Conservation (phyloP, 2,329 filamentous ascomycete species). For the Fusarium hainanense region DNA sequence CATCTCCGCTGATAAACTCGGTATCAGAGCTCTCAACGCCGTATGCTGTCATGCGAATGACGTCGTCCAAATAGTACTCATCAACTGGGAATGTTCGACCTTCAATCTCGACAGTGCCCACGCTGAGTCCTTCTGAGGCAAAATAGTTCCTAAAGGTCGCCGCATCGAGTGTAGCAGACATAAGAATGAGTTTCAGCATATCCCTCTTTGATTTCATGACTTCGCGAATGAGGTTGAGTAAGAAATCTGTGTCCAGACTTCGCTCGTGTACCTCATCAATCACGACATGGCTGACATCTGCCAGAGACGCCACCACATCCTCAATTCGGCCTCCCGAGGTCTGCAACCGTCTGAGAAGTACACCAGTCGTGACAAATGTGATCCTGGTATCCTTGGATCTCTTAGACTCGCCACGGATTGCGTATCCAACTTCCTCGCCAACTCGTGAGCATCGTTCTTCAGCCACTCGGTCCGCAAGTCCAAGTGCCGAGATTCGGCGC, state of each 20-base stretch:
- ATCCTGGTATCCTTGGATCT: conserved; percentile 83
- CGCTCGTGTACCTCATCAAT: conserved; percentile 98
- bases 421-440: conserved; percentile 92
- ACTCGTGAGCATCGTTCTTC: conserved; percentile 86
- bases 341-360: conserved; percentile 90
- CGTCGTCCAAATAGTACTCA: conserved; percentile 88
- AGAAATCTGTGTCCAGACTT: conserved; percentile 96
- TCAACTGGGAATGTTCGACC: conserved; percentile 93
- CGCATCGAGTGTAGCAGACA: conserved; percentile 94
- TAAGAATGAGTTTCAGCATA: conserved; percentile 92
- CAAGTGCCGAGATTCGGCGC: conserved; percentile 91
- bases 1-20: conserved; percentile 60
- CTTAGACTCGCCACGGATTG: conserved; percentile 93
- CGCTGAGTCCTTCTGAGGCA: conserved; percentile 79
- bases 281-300: conserved; percentile 92
- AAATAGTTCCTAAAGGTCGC: conserved; percentile 68
- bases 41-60: conserved; percentile 87
- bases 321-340: conserved; percentile 84
- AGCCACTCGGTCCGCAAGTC: conserved; percentile 92
- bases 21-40: conserved; percentile 62
- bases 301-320: conserved; percentile 82
- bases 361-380: conserved; percentile 99
- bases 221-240: conserved; percentile 90
- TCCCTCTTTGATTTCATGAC: conserved; percentile 85
- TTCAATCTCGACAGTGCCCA: conserved; percentile 81